These are phyloP conservation scores for Mangifera indica DNA, from an alignment of 345 rosid species.

Conservation along the genomic window DNA sequence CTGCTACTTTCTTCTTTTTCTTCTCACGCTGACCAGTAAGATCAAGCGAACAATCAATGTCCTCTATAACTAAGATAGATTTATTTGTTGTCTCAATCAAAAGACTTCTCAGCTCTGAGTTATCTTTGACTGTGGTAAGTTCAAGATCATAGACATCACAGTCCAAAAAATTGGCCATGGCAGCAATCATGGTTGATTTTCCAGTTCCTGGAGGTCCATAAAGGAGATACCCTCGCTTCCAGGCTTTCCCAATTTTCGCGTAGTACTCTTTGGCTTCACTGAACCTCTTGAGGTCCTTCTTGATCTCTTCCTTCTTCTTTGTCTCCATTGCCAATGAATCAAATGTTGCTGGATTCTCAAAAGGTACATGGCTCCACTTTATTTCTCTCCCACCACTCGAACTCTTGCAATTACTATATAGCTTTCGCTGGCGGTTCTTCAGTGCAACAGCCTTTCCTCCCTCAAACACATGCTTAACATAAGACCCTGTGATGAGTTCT, in stretches of 20 bases:
- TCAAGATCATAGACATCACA: no score
- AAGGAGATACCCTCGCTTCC: constrained; percentile 49
- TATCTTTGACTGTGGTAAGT: no score
- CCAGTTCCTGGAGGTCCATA: constrained; percentile 46
- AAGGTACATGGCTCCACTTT: constrained; percentile 34
- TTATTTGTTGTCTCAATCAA: no score
- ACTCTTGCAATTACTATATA: constrained; percentile 12
- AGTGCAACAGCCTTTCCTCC: constrained; percentile 16
- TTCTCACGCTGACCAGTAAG: constrained; percentile 27
- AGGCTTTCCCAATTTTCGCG: constrained; percentile 39
- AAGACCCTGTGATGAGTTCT: no score
- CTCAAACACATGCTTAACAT: neutral
- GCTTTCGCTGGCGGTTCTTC: constrained; percentile 21
- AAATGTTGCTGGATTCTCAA: constrained; percentile 39
- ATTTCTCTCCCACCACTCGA: neutral
- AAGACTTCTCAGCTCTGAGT: no score
- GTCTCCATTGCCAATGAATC: no score
- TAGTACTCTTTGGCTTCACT: constrained; percentile 38
- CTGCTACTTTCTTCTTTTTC: neutral
- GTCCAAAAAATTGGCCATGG: constrained; percentile 41
- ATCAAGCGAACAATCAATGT: no score
- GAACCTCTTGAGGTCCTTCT: constrained; percentile 35
- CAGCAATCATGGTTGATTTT: constrained; percentile 45
- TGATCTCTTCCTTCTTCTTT: constrained; percentile 40
- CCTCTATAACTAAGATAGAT: no score